Evolutionary conservation across 306 rosid genomes (phyloP).

Genomic region (Senna tora): DNA sequence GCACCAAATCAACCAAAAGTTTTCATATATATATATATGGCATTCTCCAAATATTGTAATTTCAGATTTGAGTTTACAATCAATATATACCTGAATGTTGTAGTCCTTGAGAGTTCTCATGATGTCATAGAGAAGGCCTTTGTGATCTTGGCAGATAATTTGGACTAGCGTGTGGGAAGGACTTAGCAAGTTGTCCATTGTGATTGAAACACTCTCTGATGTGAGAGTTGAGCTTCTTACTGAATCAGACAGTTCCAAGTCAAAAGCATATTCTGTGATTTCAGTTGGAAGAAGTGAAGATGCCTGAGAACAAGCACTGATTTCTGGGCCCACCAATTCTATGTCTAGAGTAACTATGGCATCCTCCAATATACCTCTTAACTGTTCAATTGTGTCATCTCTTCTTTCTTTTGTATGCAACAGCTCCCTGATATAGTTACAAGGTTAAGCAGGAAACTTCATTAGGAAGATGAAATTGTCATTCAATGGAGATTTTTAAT

Average conservation of each 20-base stretch:
- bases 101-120: constrained; percentile 96
- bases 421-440: constrained; percentile 67
- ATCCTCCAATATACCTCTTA: constrained; percentile 56
- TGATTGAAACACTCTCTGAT: constrained; percentile 58
- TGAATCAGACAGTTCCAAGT: constrained; percentile 50
- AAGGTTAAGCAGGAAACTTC: constrained; percentile 12
- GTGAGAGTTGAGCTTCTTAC: constrained; percentile 47
- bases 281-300: constrained; percentile 70
- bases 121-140: constrained; percentile 92
- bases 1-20: too few relatives aligned
- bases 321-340: constrained; percentile 69
- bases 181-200: constrained; percentile 76
- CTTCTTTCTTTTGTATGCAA: constrained; percentile 72
- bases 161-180: constrained; percentile 95
- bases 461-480: constrained; percentile 27
- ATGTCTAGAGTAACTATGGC: constrained; percentile 63
- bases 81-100: constrained; percentile 70
- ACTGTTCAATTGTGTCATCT: constrained; percentile 59
- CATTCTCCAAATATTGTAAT: neutral
- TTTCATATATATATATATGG: too few relatives aligned
- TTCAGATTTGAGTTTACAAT: neutral
- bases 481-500: neutral
- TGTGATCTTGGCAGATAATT: constrained; percentile 81
- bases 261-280: constrained; percentile 61
- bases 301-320: constrained; percentile 62